Evolutionary conservation across 2,329 filamentous ascomycete species (phyloP), one percentile per base, ranked within the genome.

Genomic region (Beauveria australis): DNA sequence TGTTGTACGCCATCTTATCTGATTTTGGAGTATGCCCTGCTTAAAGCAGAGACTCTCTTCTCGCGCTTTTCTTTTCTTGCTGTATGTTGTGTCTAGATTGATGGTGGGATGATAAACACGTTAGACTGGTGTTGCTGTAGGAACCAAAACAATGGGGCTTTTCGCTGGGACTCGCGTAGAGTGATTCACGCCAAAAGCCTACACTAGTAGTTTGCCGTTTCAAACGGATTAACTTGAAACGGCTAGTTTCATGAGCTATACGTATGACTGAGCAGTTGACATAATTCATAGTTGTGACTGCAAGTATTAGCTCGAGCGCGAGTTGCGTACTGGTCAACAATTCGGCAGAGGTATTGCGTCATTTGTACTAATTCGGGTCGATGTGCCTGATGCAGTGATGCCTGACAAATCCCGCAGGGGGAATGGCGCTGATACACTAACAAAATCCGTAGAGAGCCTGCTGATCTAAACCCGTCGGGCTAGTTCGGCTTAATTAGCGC

Each of bases 1-100:
- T 75, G 61, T 85, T 85, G 75, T 79, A 85, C 53, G 83, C 74
- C 83, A 86, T 86, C 9, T 63, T 76, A 62, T 49, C 22, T 47
- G 60, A 16, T 49, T 22, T 24, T 33, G 18, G 7, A 12, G 18
- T 30, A 48, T 47, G 43, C 24, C 19, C 33, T 43, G 37, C 43
- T 24, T 41, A 1, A 9, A 3, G 48, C 40, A 49, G 48, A 46
- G 47, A 24, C 24, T 14, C 19, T 14, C 9, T 5, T 18, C 5
- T 47, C n/a, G 33, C 40, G 2, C 12, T 41, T 48, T 51, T 53
- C 33, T 37, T 44, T 52, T 22, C 22, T 41, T 18, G 33, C 33
- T 37, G 19, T 41, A 33, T 22, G 37, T 47, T 40, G 8, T 43
- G 3, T 44, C 40, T 3, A 24, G 44, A 48, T 44, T 47, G 41